phyloP scores from a whole-genome alignment of 23 red algal genomes.

The Chondrus crispus region DNA sequence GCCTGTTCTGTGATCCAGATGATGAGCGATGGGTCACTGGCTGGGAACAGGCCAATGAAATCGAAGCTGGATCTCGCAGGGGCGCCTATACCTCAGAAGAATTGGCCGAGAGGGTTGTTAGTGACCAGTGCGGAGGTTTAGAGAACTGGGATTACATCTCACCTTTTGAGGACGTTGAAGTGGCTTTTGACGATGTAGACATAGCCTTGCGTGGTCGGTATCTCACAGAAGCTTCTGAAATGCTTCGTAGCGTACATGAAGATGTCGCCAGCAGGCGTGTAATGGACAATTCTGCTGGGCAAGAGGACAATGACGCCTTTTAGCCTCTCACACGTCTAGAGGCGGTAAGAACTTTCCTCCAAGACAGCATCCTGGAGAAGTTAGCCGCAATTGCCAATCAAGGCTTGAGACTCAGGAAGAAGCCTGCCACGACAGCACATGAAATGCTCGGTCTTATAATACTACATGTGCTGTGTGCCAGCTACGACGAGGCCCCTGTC shows the following conservation, averaged over 20 bases:
- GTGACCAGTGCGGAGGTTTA: neutral
- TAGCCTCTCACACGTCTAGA: neutral
- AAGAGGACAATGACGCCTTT: too few relatives aligned
- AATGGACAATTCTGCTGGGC: too few relatives aligned
- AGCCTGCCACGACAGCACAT: neutral
- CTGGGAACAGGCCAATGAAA: neutral
- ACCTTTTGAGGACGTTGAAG: neutral
- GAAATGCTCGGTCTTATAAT: neutral
- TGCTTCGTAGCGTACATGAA: neutral
- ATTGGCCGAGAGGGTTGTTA: neutral
- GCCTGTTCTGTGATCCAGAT: neutral
- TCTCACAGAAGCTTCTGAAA: neutral
- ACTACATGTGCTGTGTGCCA: neutral
- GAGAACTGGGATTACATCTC: neutral
- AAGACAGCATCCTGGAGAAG: neutral
- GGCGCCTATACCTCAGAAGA: neutral
- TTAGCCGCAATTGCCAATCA: neutral
- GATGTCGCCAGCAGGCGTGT: neutral
- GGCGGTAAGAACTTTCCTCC: neutral
- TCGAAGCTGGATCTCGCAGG: neutral
- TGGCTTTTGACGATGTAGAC: neutral
- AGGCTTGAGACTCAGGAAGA: neutral
- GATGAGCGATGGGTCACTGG: neutral
- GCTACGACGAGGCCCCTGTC: neutral
- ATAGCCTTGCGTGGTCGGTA: neutral